Evolutionary conservation across 108 stramenopile species (phyloP).

Genomic region (Skeletonema marinoi): DNA sequence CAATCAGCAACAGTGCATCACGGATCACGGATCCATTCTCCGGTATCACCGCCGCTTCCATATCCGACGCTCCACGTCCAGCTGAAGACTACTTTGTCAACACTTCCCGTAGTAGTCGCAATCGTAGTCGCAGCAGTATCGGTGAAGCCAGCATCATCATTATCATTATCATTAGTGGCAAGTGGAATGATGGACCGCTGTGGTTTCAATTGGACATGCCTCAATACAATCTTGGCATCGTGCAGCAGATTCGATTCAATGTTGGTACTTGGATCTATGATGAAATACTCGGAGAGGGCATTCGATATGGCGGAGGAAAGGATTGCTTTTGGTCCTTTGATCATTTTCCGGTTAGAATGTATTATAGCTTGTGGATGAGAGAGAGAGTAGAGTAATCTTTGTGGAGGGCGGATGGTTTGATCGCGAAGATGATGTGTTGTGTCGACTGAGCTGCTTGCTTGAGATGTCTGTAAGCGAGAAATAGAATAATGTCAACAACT

Average conservation of each 20-base stretch:
- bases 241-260: constrained; percentile 39
- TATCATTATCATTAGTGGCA: not conserved
- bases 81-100: constrained; percentile 27
- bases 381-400: too few species aligned
- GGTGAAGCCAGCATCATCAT: too few species aligned
- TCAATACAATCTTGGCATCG: constrained; percentile 47
- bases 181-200: constrained; percentile 8
- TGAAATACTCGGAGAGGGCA: constrained; percentile 45
- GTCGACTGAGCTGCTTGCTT: too few species aligned
- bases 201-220: constrained; percentile 20
- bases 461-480: too few species aligned
- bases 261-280: constrained; percentile 10
- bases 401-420: too few species aligned
- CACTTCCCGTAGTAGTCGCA: constrained; percentile 20
- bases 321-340: constrained; percentile 47
- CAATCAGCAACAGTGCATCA: constrained; percentile 33
- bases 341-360: too few species aligned
- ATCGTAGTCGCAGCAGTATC: constrained; percentile 13
- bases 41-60: not conserved
- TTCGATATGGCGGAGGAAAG: constrained; percentile 44
- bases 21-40: constrained; percentile 39
- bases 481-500: too few species aligned
- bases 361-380: too few species aligned
- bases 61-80: constrained; percentile 34
- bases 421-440: too few species aligned